These are phyloP conservation scores for Hyphopichia homilentoma DNA, from an alignment of 805 yeast genomes.

Conservation along the genomic window DNA sequence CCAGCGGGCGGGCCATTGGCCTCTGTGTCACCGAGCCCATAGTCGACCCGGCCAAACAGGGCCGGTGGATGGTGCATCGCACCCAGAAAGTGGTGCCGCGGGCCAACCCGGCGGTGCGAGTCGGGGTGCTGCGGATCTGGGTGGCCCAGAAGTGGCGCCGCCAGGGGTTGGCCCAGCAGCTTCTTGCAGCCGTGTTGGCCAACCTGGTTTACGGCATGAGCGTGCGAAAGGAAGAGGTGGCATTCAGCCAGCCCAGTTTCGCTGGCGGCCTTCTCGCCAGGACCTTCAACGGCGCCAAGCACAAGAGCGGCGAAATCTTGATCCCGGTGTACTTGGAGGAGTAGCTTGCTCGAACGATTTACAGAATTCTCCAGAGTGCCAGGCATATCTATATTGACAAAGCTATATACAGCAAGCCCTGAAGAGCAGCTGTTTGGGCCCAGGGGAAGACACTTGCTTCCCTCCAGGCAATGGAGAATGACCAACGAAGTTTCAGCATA, in stretches of 20 bases:
- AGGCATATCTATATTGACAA: no score
- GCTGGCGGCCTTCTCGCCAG: conserved; percentile 60
- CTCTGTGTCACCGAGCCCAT: conserved; percentile 51
- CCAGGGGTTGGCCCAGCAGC: conserved; percentile 43
- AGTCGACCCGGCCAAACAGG: conserved; percentile 18
- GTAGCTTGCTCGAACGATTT: conserved; percentile 1
- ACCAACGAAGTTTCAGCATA: no score
- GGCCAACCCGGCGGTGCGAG: conserved; percentile 25
- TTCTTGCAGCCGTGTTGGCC: conserved; percentile 42
- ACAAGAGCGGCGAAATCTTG: conserved; percentile 47
- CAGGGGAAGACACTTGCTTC: no score
- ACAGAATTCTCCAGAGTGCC: no score
- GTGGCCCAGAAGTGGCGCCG: conserved; percentile 45
- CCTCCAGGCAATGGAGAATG: no score
- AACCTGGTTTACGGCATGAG: conserved; percentile 48
- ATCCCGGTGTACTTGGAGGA: conserved; percentile 47
- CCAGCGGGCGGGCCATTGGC: conserved; percentile 49
- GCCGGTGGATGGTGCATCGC: conserved; percentile 59
- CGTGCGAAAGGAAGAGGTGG: conserved; percentile 43
- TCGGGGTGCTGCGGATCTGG: conserved; percentile 43
- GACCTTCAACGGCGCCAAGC: conserved; percentile 52
- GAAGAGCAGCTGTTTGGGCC: no score
- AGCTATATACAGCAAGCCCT: no score
- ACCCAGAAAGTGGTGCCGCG: conserved; percentile 51
- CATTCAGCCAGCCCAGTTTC: conserved; percentile 72